Evolutionary conservation across 371 early-diverging fungal genomes (phyloP).

Genomic region (Funneliformis caledonium): DNA sequence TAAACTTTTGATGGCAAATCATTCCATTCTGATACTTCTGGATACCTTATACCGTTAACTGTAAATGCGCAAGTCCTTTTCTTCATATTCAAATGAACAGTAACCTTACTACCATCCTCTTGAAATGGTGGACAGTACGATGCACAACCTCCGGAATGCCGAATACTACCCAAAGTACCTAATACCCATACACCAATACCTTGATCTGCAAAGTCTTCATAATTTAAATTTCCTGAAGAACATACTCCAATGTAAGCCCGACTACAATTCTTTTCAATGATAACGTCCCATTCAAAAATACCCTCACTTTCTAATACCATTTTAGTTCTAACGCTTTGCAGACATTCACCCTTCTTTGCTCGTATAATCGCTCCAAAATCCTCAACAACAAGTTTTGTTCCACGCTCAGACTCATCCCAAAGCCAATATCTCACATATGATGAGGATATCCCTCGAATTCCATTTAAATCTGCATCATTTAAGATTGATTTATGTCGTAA

Average conservation of each 20-base stretch:
- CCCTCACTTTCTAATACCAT: background rate
- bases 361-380: background rate
- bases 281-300: slow-evolving; percentile 21
- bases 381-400: background rate
- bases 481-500: background rate
- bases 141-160: background rate
- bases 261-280: slow-evolving; percentile 1
- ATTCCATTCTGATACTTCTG: background rate
- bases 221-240: background rate
- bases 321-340: background rate
- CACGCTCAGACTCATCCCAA: background rate
- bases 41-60: background rate
- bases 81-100: slow-evolving; percentile 15
- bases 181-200: background rate
- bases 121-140: background rate
- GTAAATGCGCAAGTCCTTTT: slow-evolving; percentile 14
- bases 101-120: background rate
- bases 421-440: no score
- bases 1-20: slow-evolving; percentile 8
- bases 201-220: background rate
- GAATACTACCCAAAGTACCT: background rate
- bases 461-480: background rate
- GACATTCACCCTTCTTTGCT: background rate
- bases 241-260: background rate
- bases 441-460: no score